Evolutionary conservation across 2,329 filamentous ascomycete species (phyloP).

Genomic region (Fusarium pilosicola): DNA sequence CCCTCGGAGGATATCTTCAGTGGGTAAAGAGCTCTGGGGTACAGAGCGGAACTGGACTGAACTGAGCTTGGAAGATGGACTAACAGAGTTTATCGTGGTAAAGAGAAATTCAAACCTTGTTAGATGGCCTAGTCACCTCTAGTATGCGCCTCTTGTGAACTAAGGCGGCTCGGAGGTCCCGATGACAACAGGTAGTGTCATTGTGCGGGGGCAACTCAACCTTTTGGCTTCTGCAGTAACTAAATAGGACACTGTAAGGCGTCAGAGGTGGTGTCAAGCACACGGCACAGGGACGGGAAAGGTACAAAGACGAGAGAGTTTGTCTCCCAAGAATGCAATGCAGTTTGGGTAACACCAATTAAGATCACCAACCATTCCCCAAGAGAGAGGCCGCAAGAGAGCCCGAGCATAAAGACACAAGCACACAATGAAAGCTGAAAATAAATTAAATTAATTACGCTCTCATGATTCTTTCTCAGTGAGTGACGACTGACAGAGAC

Average conservation of each 20-base stretch:
- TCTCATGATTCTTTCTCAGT: background rate
- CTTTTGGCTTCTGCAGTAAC: constrained; percentile 16
- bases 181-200: constrained; percentile 25
- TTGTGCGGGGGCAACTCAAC: constrained; percentile 16
- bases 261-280: constrained; percentile 22
- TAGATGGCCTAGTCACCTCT: background rate
- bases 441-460: background rate
- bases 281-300: background rate
- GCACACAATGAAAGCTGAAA: background rate
- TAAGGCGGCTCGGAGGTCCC: constrained; percentile 24
- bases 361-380: background rate
- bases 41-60: background rate
- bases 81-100: constrained; percentile 30
- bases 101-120: constrained; percentile 28
- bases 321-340: constrained; percentile 27
- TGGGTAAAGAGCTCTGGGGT: background rate
- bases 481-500: background rate
- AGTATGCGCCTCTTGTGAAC: constrained; percentile 21
- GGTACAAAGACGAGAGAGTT: constrained; percentile 26
- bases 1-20: constrained; percentile 7
- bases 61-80: background rate
- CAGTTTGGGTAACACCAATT: constrained; percentile 31
- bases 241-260: background rate
- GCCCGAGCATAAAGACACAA: background rate
- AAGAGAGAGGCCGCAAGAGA: constrained; percentile 13